These are phyloP conservation scores for Cryptomeria japonica DNA, from an alignment of 75 land plant genomes.

Conservation along the genomic window DNA sequence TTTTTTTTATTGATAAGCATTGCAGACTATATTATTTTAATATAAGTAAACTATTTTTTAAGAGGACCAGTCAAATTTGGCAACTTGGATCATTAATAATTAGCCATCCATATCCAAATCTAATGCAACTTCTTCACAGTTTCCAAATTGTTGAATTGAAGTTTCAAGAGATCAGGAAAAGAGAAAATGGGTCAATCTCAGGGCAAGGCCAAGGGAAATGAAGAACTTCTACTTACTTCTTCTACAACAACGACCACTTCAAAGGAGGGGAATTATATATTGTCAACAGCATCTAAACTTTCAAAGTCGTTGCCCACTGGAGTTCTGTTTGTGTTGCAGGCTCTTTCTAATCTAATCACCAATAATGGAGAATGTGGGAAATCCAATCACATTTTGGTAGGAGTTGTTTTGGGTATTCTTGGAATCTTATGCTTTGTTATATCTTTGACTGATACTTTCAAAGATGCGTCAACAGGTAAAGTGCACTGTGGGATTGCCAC, in stretches of 20 bases:
- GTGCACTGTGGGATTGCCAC: constrained; percentile 5
- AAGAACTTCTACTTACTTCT: too few species aligned
- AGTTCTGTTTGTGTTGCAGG: background rate
- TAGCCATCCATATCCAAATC: too few species aligned
- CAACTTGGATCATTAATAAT: too few species aligned
- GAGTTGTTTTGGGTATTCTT: background rate
- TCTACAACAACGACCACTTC: background rate
- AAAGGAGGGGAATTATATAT: background rate
- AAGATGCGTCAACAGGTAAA: background rate
- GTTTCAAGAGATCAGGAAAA: too few species aligned
- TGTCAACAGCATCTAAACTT: background rate
- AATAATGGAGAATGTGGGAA: background rate
- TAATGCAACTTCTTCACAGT: too few species aligned
- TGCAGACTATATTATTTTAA: too few species aligned
- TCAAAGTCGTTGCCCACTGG: background rate
- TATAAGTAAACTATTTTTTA: too few species aligned
- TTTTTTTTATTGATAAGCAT: too few species aligned
- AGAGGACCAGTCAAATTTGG: too few species aligned
- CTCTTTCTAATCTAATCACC: background rate
- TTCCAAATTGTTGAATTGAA: too few species aligned
- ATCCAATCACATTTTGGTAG: background rate
- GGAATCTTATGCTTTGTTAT: background rate
- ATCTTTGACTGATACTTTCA: background rate
- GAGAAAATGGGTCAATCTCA: too few species aligned
- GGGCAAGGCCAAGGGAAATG: too few species aligned